phyloP scores from a whole-genome alignment of 768 basidiomycete species.

The Suillus americanus region DNA sequence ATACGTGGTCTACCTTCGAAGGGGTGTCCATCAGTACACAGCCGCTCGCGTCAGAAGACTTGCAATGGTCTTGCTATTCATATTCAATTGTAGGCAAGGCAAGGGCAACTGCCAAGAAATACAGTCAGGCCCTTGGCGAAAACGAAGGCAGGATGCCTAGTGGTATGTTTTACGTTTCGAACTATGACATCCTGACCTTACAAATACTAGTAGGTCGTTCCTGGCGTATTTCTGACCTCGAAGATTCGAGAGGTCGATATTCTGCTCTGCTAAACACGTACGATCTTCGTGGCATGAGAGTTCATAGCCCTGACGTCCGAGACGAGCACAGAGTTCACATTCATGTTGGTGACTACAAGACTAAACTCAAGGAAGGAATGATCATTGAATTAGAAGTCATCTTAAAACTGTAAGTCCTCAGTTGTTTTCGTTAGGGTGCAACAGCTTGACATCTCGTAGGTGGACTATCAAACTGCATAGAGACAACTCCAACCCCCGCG shows the following conservation, averaged over 20 bases:
- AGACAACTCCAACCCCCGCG: neutral
- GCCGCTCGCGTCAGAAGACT: no score
- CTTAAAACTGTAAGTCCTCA: neutral
- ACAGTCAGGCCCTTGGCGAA: neutral
- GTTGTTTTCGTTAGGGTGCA: neutral
- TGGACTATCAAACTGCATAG: neutral
- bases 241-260: no score
- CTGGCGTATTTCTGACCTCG: conserved; percentile 5
- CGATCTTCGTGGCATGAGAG: neutral
- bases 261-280: no score
- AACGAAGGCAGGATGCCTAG: neutral
- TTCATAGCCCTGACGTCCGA: neutral
- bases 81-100: no score
- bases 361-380: neutral
- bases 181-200: neutral
- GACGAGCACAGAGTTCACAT: neutral
- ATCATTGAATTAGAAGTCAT: neutral
- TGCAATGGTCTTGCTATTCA: no score
- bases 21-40: no score
- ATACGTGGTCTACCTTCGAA: no score
- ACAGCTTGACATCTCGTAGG: neutral
- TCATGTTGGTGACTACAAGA: neutral
- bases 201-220: neutral
- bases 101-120: neutral
- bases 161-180: neutral